Evolutionary conservation across 1,139 yeast species (phyloP).

Genomic region (Suhomyces coccinellae): DNA sequence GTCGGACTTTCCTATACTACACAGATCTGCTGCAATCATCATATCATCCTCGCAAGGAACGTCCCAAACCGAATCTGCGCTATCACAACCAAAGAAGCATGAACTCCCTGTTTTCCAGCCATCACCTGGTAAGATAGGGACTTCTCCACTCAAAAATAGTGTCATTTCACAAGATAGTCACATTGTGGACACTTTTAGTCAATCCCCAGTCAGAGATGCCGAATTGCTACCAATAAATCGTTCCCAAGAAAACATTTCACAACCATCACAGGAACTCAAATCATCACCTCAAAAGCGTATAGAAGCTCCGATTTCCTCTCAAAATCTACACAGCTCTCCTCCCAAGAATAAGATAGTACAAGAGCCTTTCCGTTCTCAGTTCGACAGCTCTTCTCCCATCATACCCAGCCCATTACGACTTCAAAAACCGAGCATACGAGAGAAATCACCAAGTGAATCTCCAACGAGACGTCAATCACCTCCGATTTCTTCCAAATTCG

Average conservation of each 20-base stretch:
- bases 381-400: conserved; percentile 7
- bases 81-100: not conserved
- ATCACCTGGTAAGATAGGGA: not conserved
- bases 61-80: not conserved
- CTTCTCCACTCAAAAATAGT: no score
- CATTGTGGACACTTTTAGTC: no score
- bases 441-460: not conserved
- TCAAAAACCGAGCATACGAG: not conserved
- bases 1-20: not conserved
- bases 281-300: not conserved
- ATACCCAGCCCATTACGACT: conserved; percentile 1
- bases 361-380: conserved; percentile 5
- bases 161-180: no score
- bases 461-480: conserved; percentile 6
- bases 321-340: not conserved
- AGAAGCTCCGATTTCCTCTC: not conserved
- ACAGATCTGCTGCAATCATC: not conserved
- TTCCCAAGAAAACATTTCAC: no score
- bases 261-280: not conserved
- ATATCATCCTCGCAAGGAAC: conserved; percentile 3
- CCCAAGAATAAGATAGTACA: not conserved
- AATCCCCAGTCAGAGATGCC: no score
- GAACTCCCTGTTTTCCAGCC: not conserved
- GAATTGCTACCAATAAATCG: no score
- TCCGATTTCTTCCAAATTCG: conserved; percentile 9